phyloP scores from a whole-genome alignment of 805 yeast species.

The Sporopachydermia lactativora region DNA sequence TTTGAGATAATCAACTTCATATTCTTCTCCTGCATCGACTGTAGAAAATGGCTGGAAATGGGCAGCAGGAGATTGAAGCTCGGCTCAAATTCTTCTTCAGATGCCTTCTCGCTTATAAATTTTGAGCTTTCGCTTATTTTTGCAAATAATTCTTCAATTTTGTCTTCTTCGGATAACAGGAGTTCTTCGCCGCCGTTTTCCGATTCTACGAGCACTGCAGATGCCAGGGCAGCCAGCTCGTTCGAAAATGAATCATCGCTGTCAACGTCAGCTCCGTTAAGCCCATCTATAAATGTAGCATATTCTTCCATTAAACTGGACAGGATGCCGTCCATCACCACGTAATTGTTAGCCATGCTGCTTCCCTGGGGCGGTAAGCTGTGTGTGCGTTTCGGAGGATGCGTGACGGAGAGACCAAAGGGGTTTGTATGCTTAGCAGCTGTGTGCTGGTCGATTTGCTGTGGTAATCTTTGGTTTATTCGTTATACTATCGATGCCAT shows the following conservation, averaged over 20 bases:
- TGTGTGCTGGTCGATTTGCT: too few relatives aligned
- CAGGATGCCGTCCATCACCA: conserved; percentile 24
- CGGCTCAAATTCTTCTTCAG: conserved; percentile 23
- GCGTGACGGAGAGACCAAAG: too few relatives aligned
- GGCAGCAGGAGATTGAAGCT: conserved; percentile 23
- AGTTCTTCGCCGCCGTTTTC: conserved; percentile 9
- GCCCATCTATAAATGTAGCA: conserved; percentile 20
- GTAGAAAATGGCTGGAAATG: conserved; percentile 10
- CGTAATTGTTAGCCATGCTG: conserved; percentile 10
- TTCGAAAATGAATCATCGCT: conserved; percentile 12
- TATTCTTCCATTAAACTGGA: conserved; percentile 22
- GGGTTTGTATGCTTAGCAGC: too few relatives aligned
- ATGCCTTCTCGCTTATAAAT: conserved; percentile 16
- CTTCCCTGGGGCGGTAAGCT: not conserved
- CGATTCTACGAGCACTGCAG: conserved; percentile 12
- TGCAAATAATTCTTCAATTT: conserved; percentile 15
- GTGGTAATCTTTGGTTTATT: too few relatives aligned
- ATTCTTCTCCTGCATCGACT: not conserved
- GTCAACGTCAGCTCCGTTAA: conserved; percentile 14
- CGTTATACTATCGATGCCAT: too few relatives aligned
- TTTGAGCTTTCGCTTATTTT: conserved; percentile 17
- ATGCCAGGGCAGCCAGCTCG: conserved; percentile 9
- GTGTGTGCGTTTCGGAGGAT: too few relatives aligned
- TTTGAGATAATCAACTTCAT: not conserved
- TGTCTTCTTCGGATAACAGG: not conserved